Evolutionary conservation across 116 monocot genomes (phyloP), one percentile per base, ranked within the genome.

Genomic region (Trichopus zeylanicus): DNA sequence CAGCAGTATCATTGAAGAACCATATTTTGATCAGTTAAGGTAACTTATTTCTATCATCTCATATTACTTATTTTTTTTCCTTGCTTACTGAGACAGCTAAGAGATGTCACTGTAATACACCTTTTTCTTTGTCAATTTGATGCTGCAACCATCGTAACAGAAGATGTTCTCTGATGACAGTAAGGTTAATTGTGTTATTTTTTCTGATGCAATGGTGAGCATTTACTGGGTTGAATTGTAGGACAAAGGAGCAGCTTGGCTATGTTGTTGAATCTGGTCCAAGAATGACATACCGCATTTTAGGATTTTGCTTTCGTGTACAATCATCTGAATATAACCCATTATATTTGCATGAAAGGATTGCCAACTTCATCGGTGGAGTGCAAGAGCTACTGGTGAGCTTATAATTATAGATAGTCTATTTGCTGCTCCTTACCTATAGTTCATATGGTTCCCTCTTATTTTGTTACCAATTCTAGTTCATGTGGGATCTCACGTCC

Each of bases 171-270:
- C 31, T 26, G 26, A 18, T 48, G 49, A 21, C 28, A 27, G 29
- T 27, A 7, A 15, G 13, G 26, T 23, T 29, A 11, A 20, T 47
- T 47, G 29, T 27, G 46, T 29, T 29, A 18, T 46, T 2, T 37
- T n/a, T 28, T 29, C 19, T 23, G 18, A 24, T 61, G 5, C 7
- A 34, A 54, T 54, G n/a, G n/a, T n/a, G 28, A 54, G 46, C 24
- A 46, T 57, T 51, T 54, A 51, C 11, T 51, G 4, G 56, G 8
- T 74, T 67, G 35, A 65, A 39, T 8, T 68, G 25, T 60, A 98
- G 97, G 75, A 91, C 97, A 62, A 98, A 98, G 74, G 91, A 98
- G 78, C 97, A 98, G 60, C 79, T 98, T 66, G 97, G 97, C 15
- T 91, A 91, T 70, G 67, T 75, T 68, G 87, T 98, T 65, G 84